Percentiles rank a stretch among this genome's conserved stretches.
These are phyloP conservation scores for Mycena kentingensis DNA, from an alignment of 768 basidiomycete species.

Conservation along the genomic window DNA sequence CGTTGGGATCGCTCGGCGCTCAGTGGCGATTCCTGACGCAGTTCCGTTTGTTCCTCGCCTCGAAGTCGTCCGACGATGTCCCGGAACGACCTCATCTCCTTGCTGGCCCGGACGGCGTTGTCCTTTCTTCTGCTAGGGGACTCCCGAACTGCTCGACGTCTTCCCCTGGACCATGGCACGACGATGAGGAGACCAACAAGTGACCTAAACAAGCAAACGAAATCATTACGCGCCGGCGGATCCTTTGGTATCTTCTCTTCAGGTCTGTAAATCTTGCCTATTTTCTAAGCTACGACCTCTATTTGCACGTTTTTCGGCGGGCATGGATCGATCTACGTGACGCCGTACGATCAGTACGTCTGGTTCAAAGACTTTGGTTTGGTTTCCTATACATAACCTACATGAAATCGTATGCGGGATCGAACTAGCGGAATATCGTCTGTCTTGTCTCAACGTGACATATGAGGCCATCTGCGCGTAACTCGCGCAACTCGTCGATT, in stretches of 20 bases:
- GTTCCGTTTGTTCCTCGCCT: neutral
- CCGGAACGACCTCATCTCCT: neutral
- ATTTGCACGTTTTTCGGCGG: slow-evolving; percentile 78
- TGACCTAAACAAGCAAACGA: slow-evolving; percentile 20
- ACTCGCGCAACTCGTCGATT: slow-evolving; percentile 3
- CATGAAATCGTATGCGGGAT: neutral
- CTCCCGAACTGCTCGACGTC: neutral
- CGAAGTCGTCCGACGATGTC: neutral
- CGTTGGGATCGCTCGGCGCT: slow-evolving; percentile 6
- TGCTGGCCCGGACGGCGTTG: neutral
- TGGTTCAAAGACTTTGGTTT: slow-evolving; percentile 77
- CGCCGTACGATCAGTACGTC: slow-evolving; percentile 71
- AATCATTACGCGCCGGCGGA: slow-evolving; percentile 32
- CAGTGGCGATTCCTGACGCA: neutral
- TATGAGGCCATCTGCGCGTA: slow-evolving; percentile 2
- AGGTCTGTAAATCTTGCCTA: slow-evolving; percentile 48
- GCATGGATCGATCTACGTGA: slow-evolving; percentile 63
- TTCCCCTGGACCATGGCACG: neutral
- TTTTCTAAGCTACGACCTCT: neutral
- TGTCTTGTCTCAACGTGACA: slow-evolving; percentile 12
- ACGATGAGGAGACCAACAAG: neutral
- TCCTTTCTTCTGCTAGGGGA: neutral
- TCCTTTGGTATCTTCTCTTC: slow-evolving; percentile 71
- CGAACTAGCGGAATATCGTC: too few species aligned
- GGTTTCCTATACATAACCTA: slow-evolving; percentile 32